phyloP scores from a whole-genome alignment of 2,329 filamentous ascomycete species.

The Colletotrichum destructivum region DNA sequence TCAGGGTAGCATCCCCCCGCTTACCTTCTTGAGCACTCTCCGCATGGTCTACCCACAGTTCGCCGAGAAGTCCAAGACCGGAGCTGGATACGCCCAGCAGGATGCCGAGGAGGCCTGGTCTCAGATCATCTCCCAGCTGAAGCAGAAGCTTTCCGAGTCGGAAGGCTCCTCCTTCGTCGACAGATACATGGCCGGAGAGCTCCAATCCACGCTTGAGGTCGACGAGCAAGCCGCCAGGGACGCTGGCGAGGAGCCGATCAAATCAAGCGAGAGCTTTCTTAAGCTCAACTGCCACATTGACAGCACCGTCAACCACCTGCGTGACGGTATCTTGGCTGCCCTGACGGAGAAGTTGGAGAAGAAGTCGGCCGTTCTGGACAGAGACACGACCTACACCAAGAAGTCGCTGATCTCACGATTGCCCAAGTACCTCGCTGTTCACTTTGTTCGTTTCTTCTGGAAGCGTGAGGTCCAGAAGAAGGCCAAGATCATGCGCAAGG shows the following conservation, averaged over 20 bases:
- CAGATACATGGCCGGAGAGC: constrained; percentile 88
- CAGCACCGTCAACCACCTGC: constrained; percentile 87
- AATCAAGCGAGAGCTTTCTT: constrained; percentile 82
- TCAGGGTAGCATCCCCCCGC: constrained; percentile 86
- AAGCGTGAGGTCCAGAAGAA: constrained; percentile 96
- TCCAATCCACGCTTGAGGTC: constrained; percentile 84
- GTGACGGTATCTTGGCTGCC: constrained; percentile 87
- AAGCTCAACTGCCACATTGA: constrained; percentile 98
- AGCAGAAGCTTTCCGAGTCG: constrained; percentile 76
- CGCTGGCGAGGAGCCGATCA: constrained; percentile 78
- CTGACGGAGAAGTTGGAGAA: constrained; percentile 94
- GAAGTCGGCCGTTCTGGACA: constrained; percentile 81
- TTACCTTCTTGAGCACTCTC: constrained; percentile 86
- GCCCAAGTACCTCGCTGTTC: constrained; percentile 95
- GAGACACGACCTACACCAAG: constrained; percentile 90
- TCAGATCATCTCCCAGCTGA: constrained; percentile 88
- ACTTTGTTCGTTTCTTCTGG: constrained; percentile 99
- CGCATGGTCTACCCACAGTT: constrained; percentile 91
- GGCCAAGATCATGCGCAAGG: constrained; percentile 99
- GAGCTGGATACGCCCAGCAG: constrained; percentile 93
- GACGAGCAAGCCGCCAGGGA: constrained; percentile 85
- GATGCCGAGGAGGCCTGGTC: constrained; percentile 99
- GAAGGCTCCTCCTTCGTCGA: constrained; percentile 83
- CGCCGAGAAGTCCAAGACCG: constrained; percentile 87
- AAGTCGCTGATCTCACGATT: constrained; percentile 90